phyloP scores from a whole-genome alignment of 371 early-diverging fungal species.

The Chytridium lagenaria region DNA sequence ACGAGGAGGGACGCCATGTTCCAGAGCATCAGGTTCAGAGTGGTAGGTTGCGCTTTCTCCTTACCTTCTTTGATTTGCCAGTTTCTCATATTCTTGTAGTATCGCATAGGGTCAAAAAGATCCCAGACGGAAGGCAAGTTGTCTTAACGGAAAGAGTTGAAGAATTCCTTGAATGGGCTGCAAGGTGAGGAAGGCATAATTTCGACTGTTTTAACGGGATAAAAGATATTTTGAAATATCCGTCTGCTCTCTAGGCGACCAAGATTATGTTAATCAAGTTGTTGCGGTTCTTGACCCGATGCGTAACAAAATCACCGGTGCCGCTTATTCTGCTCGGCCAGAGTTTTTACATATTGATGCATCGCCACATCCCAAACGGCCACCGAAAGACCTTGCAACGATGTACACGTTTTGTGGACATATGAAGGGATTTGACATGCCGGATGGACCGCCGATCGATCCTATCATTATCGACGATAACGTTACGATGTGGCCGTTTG shows the following conservation, averaged over 20 bases:
- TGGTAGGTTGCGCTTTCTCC: constrained; percentile 25
- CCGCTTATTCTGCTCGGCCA: constrained; percentile 73
- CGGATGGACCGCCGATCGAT: constrained; percentile 52
- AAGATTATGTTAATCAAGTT: constrained; percentile 78
- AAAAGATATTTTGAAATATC: constrained; percentile 68
- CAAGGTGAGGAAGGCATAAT: constrained; percentile 24
- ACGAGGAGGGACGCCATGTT: constrained; percentile 70
- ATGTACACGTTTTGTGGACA: constrained; percentile 68
- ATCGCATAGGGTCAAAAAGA: constrained; percentile 64
- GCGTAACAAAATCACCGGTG: constrained; percentile 66
- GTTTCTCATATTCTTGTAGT: constrained; percentile 44
- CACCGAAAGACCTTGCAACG: constrained; percentile 76
- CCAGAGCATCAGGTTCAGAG: constrained; percentile 62
- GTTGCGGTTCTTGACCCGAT: constrained; percentile 70
- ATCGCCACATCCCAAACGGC: constrained; percentile 54
- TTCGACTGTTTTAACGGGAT: neutral
- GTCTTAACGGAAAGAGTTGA: constrained; percentile 74
- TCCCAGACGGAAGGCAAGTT: constrained; percentile 71
- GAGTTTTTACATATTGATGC: constrained; percentile 68
- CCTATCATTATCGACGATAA: constrained; percentile 79
- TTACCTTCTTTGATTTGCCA: neutral
- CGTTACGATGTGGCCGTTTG: constrained; percentile 76
- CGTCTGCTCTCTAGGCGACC: constrained; percentile 81
- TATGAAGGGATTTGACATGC: constrained; percentile 53
- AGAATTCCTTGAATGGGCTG: constrained; percentile 80